A percentile compares a stretch with the other conserved stretches of the same genome.
These are phyloP conservation scores for Gossypium davidsonii DNA, from an alignment of 441 rosid species.

Conservation along the genomic window DNA sequence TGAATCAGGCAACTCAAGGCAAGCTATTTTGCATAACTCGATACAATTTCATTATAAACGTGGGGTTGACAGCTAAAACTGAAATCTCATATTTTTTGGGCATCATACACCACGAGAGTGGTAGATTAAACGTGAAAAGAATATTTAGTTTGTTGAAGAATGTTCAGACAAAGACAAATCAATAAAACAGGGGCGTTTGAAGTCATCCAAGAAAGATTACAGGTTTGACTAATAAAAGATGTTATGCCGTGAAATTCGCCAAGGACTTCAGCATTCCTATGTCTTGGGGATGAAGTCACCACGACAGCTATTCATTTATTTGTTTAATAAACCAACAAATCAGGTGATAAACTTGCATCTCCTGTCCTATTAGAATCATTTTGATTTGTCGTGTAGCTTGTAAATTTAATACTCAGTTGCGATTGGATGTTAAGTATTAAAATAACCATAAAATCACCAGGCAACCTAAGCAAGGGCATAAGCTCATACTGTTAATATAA, in stretches of 20 bases:
- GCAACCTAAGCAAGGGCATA: not conserved
- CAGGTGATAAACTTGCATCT: not conserved
- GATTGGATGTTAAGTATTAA: not conserved
- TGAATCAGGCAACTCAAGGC: not conserved
- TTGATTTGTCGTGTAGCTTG: not conserved
- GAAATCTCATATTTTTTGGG: not conserved
- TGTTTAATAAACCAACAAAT: not conserved
- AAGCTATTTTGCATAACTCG: not conserved
- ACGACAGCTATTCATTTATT: not conserved
- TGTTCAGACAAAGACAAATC: not conserved
- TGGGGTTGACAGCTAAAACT: not conserved
- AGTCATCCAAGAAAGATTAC: not conserved
- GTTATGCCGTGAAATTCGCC: not conserved
- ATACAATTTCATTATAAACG: not conserved
- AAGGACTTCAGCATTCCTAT: not conserved
- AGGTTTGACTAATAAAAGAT: not conserved
- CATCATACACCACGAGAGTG: not conserved
- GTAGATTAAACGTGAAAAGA: not conserved
- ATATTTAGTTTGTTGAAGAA: not conserved
- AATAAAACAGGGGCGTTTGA: not conserved
- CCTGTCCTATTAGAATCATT: not conserved
- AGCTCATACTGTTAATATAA: not conserved
- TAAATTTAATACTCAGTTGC: not conserved
- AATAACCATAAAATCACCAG: not conserved
- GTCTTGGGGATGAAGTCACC: not conserved